Conservation (phyloP, 2,329 filamentous ascomycete genomes). For the Exophiala dermatitidis region DNA sequence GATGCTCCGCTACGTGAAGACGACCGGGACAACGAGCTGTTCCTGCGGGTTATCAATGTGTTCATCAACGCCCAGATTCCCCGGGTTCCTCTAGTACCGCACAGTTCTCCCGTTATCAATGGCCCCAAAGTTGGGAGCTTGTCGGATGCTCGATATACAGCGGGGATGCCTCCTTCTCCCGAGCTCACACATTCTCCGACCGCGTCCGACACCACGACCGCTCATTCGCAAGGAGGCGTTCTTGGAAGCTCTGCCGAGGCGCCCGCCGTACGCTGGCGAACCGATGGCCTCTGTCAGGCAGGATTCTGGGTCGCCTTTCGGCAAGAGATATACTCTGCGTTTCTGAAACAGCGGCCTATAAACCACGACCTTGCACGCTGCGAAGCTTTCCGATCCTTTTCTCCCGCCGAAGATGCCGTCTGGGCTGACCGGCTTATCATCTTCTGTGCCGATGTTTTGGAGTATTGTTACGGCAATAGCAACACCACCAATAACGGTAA, state of each 20-base stretch:
- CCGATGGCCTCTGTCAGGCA: slow-evolving; percentile 36
- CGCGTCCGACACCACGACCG: neutral
- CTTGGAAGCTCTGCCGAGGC: neutral
- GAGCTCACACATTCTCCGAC: slow-evolving; percentile 34
- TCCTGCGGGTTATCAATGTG: slow-evolving; percentile 27
- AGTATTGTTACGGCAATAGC: slow-evolving; percentile 50
- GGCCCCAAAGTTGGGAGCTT: neutral
- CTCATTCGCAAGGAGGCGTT: neutral
- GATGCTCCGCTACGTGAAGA: slow-evolving; percentile 28
- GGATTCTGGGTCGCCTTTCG: slow-evolving; percentile 44
- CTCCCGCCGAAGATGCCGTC: slow-evolving; percentile 31
- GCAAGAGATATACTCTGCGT: slow-evolving; percentile 45
- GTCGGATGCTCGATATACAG: neutral
- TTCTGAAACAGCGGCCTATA: slow-evolving; percentile 37
- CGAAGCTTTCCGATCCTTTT: slow-evolving; percentile 32
- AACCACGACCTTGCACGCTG: slow-evolving; percentile 35
- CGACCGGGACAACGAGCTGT: slow-evolving; percentile 23
- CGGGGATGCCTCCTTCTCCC: slow-evolving; percentile 29
- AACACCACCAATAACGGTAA: neutral
- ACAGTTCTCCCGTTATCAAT: slow-evolving; percentile 14
- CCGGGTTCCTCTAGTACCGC: slow-evolving; percentile 2
- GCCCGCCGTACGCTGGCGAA: slow-evolving; percentile 4
- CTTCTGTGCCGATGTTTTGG: slow-evolving; percentile 55
- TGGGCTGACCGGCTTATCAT: slow-evolving; percentile 54
- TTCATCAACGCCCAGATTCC: slow-evolving; percentile 27